Base-by-base conservation (phyloP, 208 protist species). In the Wallacemonas sp. region DNA sequence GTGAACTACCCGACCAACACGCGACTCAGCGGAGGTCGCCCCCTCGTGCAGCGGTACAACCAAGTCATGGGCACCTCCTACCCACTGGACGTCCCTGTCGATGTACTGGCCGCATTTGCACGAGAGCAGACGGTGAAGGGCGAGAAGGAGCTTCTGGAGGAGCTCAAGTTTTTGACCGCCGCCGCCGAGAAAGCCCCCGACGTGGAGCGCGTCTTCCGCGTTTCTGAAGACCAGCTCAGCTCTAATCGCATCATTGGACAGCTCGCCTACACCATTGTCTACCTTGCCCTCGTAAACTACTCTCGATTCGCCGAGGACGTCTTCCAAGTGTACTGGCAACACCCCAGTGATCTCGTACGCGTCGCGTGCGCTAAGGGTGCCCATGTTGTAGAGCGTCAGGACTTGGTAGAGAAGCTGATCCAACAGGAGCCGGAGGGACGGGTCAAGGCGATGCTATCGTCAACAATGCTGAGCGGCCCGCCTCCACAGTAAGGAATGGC, bases 41-140 rank as follows among this genome's bases (percentile, higher is more conserved):
- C 88, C 2, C 76, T 96, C 10, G 82, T 96, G 50, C 82, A 94
- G 62, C 85, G 92, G n/a, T 97, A 92, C 62, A 98, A 98, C 59
- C 62, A 82, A 45, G 81, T 95, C 20, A 92, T 97, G 79, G 82
- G 86, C 2, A 94, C 92, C 0, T 82, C 86, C 42, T 97, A 92
- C 67, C 92, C 94, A 10, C 64, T 92, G 11, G 77, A 94, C 74
- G 91, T 85, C 28, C 94, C 94, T 14, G 83, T 97, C 18, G 94
- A 98, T 77, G 92, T 97, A 3, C 78, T 96, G 22, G 86, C 77
- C 46, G 74, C 90, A 20, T 85, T 97, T 31, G 82, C 84, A 7
- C 71, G 78, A 33, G 82, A 95, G 57, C 72, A 59, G 41, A 79
- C 72, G 2, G 63, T 91, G n/a, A 95, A 95, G 50, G 70, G 79